Conservation (phyloP, 345 rosid genomes). For the Brassica rapa region DNA sequence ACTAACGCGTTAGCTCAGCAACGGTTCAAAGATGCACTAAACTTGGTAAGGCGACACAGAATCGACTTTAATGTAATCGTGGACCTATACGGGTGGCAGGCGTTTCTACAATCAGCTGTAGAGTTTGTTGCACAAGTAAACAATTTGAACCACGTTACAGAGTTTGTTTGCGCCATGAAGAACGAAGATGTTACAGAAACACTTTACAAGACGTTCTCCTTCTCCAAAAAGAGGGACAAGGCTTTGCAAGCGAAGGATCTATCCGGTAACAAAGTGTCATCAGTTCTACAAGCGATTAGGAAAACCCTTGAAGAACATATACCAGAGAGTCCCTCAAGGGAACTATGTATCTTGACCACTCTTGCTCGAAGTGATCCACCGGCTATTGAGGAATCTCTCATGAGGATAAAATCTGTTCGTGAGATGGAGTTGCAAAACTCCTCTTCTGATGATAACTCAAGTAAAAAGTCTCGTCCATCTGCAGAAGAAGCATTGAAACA, state of each 20-base stretch:
- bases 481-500: slow-evolving; percentile 97
- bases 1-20: slow-evolving; percentile 65
- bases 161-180: slow-evolving; percentile 85
- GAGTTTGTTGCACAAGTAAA: slow-evolving; percentile 83
- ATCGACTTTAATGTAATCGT: slow-evolving; percentile 86
- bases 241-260: slow-evolving; percentile 46
- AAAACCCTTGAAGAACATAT: slow-evolving; percentile 77
- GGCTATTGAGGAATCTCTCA: slow-evolving; percentile 78
- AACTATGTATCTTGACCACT: slow-evolving; percentile 93
- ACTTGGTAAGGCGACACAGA: slow-evolving; percentile 95
- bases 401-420: slow-evolving; percentile 85
- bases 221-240: slow-evolving; percentile 46
- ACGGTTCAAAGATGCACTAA: slow-evolving; percentile 76
- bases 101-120: slow-evolving; percentile 67
- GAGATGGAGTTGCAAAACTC: slow-evolving; percentile 76
- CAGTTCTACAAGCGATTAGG: slow-evolving; percentile 79
- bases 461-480: slow-evolving; percentile 63
- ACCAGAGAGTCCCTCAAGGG: slow-evolving; percentile 85
- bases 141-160: slow-evolving; percentile 84
- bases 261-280: slow-evolving; percentile 65
- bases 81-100: slow-evolving; percentile 84
- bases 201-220: slow-evolving; percentile 58
- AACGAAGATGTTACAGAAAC: slow-evolving; percentile 72
- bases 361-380: slow-evolving; percentile 94
- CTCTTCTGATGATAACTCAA: slow-evolving; percentile 62